Base-by-base conservation (phyloP, 106 monocot genomes). In the Dactylorhiza incarnata region DNA sequence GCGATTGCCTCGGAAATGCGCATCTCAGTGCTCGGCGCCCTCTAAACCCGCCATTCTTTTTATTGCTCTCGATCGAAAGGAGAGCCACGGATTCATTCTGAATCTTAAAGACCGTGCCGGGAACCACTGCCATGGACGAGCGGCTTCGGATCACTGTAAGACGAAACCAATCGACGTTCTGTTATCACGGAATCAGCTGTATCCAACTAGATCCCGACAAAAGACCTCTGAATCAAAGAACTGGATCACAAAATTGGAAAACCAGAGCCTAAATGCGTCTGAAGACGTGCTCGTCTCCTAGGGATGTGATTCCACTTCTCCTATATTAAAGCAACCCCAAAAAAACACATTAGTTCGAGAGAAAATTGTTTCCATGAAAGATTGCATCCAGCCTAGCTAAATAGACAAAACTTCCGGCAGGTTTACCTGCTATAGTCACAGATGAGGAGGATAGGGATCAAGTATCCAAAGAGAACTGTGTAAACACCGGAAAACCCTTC, bases 1-100 rank as follows among this genome's bases (percentile, higher is more conserved):
- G 77, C 8, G 46, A 77, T 17, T 76, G 80, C 46, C 77, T 83
- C 7, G 75, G 37, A 7, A 77, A 77, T 23, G 78, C 71, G 75
- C 71, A 85, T 76, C 84, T 79, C 61, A 20, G 47, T 0, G 78
- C 76, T 54, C 79, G 73, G 80, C 72, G 62, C 13, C 65, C 77
- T 13, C 20, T 2, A 49, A 16, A 23, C 12, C 23, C 3, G 22
- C 7, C 72, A 7, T 23, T 49, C 72, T 71, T 71, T 4, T 7
- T 45, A 15, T 71, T 1, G 0, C 16, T 23, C 9, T 12, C 23
- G 9, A 24, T 20, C 2, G 49, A 16, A 48, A 19, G 48, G 44
- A 72, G 8, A 22, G 22, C 48, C 48, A 72, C 72, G 22, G 19
- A 44, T 5, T 72, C 44, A 24, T 72, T 72, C 72, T 72, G 72